Base-by-base conservation (phyloP, 148 eudicot genomes). In the Talinum fruticosum region DNA sequence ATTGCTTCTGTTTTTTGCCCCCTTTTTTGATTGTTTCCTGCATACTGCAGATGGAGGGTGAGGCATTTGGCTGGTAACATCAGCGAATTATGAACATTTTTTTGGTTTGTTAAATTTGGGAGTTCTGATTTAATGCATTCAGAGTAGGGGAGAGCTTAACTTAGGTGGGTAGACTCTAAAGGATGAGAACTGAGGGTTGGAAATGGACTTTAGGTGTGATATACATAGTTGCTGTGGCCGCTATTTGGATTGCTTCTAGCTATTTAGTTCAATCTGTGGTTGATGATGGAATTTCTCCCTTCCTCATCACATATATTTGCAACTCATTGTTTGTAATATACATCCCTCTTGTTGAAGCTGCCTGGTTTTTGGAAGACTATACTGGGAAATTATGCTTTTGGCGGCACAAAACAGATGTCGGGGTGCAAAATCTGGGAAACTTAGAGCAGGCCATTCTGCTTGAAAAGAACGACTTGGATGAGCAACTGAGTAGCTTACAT, bases 191-290 rank as follows among this genome's bases (percentile, higher is more conserved):
- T 81, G 85, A 85, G 79, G 74, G 76, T 35, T 84, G 92, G 90
- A 93, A 84, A 84, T 96, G 99, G 98, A 80, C 84, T 80, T 79
- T 93, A 80, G 99, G 99, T 66, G 84, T 96, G 79, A 78, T 78
- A 64, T 96, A 93, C 79, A 96, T 96, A 66, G 76, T 93, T 71
- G 85, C 87, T 69, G 99, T 96, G 15, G 99, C 99, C 36, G 62
- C 85, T n/a, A 96, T 96, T 76, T 96, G 99, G 99, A 93, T 96
- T 85, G 98, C 97, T 79, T 94, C 98, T 83, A 96, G 99, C 80
- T 93, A 86, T 75, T 95, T 96, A 53, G 98, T 96, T 49, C 99
- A 96, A 71, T 89, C 97, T 35, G 98, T 93, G 66, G 99, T 96
- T 28, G 99, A 91, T 59, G 90, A 75, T 0, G 99, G 99, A 5